Evolutionary conservation across 2,329 filamentous ascomycete species (phyloP).

Genomic region (Neonectria sp.): DNA sequence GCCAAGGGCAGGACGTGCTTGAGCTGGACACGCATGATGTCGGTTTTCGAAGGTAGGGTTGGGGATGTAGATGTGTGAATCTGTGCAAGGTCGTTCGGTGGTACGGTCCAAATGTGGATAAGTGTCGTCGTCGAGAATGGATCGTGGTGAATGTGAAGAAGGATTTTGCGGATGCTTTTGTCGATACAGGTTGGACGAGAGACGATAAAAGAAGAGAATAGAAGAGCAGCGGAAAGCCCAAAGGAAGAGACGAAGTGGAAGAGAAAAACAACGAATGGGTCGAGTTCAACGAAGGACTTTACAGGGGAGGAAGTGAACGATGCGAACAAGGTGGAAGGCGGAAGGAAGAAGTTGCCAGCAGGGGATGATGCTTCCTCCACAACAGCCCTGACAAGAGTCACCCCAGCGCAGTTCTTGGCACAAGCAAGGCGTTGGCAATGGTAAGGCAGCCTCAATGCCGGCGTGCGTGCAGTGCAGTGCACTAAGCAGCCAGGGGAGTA

Average conservation of each 20-base stretch:
- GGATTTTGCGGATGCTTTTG: neutral
- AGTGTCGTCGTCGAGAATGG: constrained; percentile 4
- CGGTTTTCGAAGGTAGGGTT: constrained; percentile 6
- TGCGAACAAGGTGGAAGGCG: constrained; percentile 14
- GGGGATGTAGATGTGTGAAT: constrained; percentile 1
- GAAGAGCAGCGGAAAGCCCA: neutral
- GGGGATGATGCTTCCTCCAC: constrained; percentile 6
- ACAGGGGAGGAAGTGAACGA: constrained; percentile 19
- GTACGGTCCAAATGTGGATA: constrained; percentile 6
- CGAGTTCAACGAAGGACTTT: constrained; percentile 13
- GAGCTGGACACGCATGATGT: constrained; percentile 46
- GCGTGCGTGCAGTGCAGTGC: neutral
- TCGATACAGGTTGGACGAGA: constrained; percentile 8
- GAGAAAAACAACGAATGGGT: constrained; percentile 13
- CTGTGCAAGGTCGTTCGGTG: neutral
- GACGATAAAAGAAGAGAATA: neutral
- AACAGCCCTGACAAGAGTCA: constrained; percentile 19
- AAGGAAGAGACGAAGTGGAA: constrained; percentile 3
- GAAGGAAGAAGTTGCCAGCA: constrained; percentile 31
- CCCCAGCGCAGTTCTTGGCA: constrained; percentile 12
- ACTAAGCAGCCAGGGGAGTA: constrained; percentile 16
- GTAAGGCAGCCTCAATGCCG: constrained; percentile 17
- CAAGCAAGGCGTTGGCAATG: constrained; percentile 8
- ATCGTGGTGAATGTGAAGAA: neutral
- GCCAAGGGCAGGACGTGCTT: constrained; percentile 46